phyloP scores from a whole-genome alignment of 257 asterid species.

The Nicotiana sylvestris region DNA sequence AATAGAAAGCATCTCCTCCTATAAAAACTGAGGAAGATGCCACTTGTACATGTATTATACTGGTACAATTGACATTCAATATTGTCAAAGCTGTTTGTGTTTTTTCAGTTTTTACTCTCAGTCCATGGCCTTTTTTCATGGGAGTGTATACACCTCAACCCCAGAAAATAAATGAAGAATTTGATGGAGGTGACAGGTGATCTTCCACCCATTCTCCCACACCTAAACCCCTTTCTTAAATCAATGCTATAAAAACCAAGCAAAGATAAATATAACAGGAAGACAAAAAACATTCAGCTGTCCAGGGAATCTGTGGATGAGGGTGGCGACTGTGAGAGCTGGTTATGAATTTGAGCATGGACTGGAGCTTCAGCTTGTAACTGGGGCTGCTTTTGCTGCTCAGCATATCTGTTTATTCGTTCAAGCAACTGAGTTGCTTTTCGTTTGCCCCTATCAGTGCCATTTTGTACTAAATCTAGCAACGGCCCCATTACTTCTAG shows the following conservation, averaged over 20 bases:
- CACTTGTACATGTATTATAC: slow-evolving; percentile 29
- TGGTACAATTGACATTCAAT: slow-evolving; percentile 35
- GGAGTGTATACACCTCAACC: slow-evolving; percentile 20
- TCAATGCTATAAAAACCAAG: slow-evolving; percentile 29
- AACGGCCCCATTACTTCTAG: slow-evolving; percentile 68
- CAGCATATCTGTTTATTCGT: slow-evolving; percentile 65
- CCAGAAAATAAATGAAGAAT: slow-evolving; percentile 29
- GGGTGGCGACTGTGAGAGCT: slow-evolving; percentile 26
- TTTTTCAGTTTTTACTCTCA: slow-evolving; percentile 18
- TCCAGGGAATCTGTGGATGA: slow-evolving; percentile 39
- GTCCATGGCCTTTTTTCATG: slow-evolving; percentile 9
- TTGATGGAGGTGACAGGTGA: slow-evolving; percentile 45
- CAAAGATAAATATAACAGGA: slow-evolving; percentile 10
- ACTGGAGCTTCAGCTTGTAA: slow-evolving; percentile 35
- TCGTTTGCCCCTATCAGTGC: slow-evolving; percentile 84
- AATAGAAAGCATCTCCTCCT: slow-evolving; percentile 27
- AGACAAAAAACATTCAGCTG: slow-evolving; percentile 21
- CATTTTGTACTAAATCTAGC: slow-evolving; percentile 64
- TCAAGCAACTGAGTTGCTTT: slow-evolving; percentile 85
- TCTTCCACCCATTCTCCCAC: slow-evolving; percentile 59
- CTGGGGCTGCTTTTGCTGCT: slow-evolving; percentile 63
- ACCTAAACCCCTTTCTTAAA: slow-evolving; percentile 33
- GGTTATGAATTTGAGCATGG: slow-evolving; percentile 32
- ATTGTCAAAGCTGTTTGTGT: slow-evolving; percentile 25
- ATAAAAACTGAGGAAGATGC: slow-evolving; percentile 46